phyloP scores from a whole-genome alignment of 352 stramenopile species.

The Phytophthora cryptogea region DNA sequence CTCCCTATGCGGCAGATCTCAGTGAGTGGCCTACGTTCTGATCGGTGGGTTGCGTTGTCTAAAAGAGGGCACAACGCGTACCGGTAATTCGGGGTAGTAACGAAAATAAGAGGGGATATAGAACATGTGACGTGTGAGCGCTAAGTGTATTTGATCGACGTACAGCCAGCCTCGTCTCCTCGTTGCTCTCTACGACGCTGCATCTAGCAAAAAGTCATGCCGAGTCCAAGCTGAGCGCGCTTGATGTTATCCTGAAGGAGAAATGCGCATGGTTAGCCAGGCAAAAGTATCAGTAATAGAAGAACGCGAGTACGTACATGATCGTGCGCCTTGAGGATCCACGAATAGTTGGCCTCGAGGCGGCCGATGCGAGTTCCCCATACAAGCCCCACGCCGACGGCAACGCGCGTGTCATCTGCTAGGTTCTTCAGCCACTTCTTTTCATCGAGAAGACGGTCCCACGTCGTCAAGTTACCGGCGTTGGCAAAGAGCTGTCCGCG shows the following conservation, averaged over 20 bases:
- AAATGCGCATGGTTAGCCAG: constrained; percentile 4
- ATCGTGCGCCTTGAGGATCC: constrained; percentile 82
- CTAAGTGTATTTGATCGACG: constrained; percentile 18
- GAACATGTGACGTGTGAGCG: constrained; percentile 25
- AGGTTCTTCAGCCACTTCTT: constrained; percentile 93
- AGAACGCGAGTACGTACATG: constrained; percentile 52
- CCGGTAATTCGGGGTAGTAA: constrained; percentile 5
- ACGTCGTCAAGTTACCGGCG: constrained; percentile 89
- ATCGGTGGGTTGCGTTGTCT: constrained; percentile 1
- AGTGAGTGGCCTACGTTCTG: constrained; percentile 12
- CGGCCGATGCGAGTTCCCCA: constrained; percentile 86
- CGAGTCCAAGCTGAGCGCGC: constrained; percentile 81
- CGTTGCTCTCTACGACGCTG: constrained; percentile 19
- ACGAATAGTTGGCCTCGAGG: constrained; percentile 93
- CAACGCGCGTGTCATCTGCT: constrained; percentile 83
- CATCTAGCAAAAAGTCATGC: constrained; percentile 83
- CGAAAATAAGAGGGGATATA: constrained; percentile 26
- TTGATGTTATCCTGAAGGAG: constrained; percentile 85
- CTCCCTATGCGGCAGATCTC: constrained; percentile 23
- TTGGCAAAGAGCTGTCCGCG: constrained; percentile 91
- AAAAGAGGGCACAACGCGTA: neutral
- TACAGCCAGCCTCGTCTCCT: constrained; percentile 7
- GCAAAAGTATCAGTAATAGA: neutral
- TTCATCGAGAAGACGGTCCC: constrained; percentile 79
- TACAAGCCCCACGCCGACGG: constrained; percentile 86